A percentile compares a stretch with the other conserved stretches of the same genome.
Evolutionary conservation across 2,329 filamentous ascomycete genomes (phyloP).

Genomic region (Epichloe festucae): DNA sequence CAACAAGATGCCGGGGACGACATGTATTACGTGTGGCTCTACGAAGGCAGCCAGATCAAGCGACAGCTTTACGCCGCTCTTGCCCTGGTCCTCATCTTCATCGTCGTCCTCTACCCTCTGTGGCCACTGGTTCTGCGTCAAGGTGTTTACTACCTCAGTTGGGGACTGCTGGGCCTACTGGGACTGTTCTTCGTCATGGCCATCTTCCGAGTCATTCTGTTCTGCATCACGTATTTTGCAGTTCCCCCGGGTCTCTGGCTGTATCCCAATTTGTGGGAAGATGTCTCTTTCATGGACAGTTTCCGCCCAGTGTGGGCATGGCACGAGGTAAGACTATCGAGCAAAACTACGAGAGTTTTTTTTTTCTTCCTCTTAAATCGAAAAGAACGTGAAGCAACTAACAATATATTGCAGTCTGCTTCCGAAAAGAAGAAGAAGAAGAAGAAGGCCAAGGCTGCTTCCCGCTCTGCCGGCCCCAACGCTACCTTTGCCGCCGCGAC

Average conservation of each 20-base stretch:
- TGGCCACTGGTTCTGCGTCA: conserved; percentile 87
- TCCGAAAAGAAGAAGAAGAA: conserved; percentile 33
- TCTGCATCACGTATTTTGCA: conserved; percentile 80
- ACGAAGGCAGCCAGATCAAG: conserved; percentile 87
- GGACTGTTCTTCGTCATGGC: conserved; percentile 96
- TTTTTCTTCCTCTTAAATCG: neutral
- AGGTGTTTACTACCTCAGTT: conserved; percentile 94
- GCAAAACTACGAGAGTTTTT: too few species aligned
- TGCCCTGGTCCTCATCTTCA: conserved; percentile 72
- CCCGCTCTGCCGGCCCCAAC: conserved; percentile 22
- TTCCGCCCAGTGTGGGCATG: conserved; percentile 95
- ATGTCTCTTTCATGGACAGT: conserved; percentile 95
- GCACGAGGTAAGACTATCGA: conserved; percentile 65
- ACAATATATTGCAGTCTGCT: conserved; percentile 6
- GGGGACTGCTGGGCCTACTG: conserved; percentile 80
- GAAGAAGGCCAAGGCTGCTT: conserved; percentile 35
- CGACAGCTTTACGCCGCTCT: conserved; percentile 82
- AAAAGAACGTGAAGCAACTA: neutral
- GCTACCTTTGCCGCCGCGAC: conserved; percentile 37
- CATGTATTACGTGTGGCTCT: conserved; percentile 94
- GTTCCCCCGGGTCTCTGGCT: conserved; percentile 93
- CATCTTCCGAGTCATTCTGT: conserved; percentile 89
- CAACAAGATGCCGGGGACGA: conserved; percentile 83
- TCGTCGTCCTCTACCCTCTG: conserved; percentile 85
- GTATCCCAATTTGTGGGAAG: conserved; percentile 95